phyloP scores from a whole-genome alignment of 148 eudicot species.

The Persicaria maculosa region DNA sequence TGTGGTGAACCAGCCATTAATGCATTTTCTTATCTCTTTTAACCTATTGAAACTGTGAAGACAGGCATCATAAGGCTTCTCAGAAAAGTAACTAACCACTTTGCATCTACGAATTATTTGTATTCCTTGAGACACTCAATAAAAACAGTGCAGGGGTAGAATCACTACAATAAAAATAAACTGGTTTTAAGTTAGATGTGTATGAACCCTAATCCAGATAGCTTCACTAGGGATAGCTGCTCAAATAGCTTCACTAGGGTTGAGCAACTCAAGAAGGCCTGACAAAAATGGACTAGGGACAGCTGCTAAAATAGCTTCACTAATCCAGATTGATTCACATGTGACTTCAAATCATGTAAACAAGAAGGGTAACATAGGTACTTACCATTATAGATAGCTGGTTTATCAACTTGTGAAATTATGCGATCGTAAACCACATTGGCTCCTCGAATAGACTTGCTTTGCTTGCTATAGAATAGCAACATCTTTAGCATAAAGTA shows the following conservation, averaged over 20 bases:
- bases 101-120: background rate
- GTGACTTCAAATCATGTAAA: background rate
- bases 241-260: background rate
- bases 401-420: constrained; percentile 65
- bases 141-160: background rate
- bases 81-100: background rate
- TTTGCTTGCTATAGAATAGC: constrained; percentile 88
- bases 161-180: background rate
- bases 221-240: too few species aligned
- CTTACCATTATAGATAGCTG: constrained; percentile 80
- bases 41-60: too few species aligned
- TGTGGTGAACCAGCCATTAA: too few species aligned
- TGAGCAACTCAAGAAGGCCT: background rate
- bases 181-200: background rate
- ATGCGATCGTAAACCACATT: constrained; percentile 82
- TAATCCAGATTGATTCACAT: background rate
- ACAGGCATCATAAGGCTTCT: too few species aligned
- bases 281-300: background rate
- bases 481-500: constrained; percentile 56
- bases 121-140: background rate
- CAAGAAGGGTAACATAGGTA: constrained; percentile 3
- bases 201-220: background rate
- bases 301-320: background rate
- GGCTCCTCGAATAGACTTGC: constrained; percentile 81
- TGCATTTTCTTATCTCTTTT: too few species aligned